Evolutionary conservation across 1,284 basidiomycete species (phyloP).

Genomic region (Mycena sp.): DNA sequence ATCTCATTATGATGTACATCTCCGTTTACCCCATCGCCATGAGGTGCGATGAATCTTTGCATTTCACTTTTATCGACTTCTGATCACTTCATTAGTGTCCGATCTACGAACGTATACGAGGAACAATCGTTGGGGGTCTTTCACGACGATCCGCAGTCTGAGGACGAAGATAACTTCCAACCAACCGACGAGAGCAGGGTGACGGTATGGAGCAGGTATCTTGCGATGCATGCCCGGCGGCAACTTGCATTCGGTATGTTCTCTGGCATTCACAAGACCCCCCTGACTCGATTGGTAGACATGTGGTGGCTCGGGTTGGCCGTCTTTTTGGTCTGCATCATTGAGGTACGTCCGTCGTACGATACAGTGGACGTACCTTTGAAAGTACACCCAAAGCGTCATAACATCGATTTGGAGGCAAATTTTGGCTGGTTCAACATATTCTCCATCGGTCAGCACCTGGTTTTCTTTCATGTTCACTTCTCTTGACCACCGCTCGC

Average conservation of each 20-base stretch:
- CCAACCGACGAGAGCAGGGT: constrained; percentile 56
- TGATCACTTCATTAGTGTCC: constrained; percentile 65
- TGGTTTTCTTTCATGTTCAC: not conserved
- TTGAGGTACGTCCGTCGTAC: constrained; percentile 66
- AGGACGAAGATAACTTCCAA: constrained; percentile 59
- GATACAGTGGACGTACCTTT: not conserved
- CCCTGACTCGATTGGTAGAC: constrained; percentile 56
- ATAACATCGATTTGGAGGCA: constrained; percentile 60
- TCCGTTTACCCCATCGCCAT: constrained; percentile 80
- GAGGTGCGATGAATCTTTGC: constrained; percentile 55
- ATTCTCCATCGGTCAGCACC: constrained; percentile 73
- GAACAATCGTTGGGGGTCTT: constrained; percentile 88
- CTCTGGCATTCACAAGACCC: constrained; percentile 10
- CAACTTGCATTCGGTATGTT: constrained; percentile 87
- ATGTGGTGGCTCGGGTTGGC: constrained; percentile 91
- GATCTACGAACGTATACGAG: constrained; percentile 99
- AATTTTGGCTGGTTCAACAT: constrained; percentile 80
- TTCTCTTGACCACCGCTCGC: constrained; percentile 12
- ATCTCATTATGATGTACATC: constrained; percentile 91
- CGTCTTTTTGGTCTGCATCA: constrained; percentile 85
- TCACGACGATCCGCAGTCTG: constrained; percentile 57
- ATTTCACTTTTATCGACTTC: not conserved
- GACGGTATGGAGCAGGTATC: constrained; percentile 79
- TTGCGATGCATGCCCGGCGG: constrained; percentile 82
- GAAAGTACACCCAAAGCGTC: constrained; percentile 51